These are phyloP conservation scores for Toxicodendron radicans DNA, from an alignment of 345 rosid genomes.

Conservation along the genomic window DNA sequence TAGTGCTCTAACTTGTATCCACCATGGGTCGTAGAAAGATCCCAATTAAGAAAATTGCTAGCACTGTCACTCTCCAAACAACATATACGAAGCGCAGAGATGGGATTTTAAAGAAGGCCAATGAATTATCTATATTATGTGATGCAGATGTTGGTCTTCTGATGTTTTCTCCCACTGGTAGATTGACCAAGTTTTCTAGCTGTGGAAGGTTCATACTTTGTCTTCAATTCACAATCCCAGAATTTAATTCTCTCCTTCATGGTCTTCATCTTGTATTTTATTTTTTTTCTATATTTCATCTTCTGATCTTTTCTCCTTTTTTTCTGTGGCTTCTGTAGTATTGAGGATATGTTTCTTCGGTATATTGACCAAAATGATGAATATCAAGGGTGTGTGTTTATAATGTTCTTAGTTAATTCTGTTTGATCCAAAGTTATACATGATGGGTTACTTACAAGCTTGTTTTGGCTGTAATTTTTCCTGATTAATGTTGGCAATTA, in stretches of 20 bases:
- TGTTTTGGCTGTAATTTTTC: neutral
- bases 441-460: constrained; percentile 2
- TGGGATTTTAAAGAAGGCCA: constrained; percentile 31
- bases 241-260: neutral
- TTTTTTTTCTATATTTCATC: neutral
- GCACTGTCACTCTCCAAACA: neutral
- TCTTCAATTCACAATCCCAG: neutral
- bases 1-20: neutral
- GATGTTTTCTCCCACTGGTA: constrained; percentile 36
- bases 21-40: constrained; percentile 23
- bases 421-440: neutral
- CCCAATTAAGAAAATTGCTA: constrained; percentile 14
- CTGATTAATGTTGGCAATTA: neutral
- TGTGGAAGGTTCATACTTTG: constrained; percentile 30
- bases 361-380: constrained; percentile 12
- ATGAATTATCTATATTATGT: constrained; percentile 26
- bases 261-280: neutral
- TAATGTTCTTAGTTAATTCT: neutral
- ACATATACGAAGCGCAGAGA: constrained; percentile 35
- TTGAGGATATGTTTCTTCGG: constrained; percentile 36
- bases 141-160: constrained; percentile 30
- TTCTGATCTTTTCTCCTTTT: neutral
- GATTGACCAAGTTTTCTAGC: constrained; percentile 24
- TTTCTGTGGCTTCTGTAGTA: constrained; percentile 13
- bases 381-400: constrained; percentile 14